phyloP scores from a whole-genome alignment of 2,329 filamentous ascomycete species.

The Penicillium crustosum region DNA sequence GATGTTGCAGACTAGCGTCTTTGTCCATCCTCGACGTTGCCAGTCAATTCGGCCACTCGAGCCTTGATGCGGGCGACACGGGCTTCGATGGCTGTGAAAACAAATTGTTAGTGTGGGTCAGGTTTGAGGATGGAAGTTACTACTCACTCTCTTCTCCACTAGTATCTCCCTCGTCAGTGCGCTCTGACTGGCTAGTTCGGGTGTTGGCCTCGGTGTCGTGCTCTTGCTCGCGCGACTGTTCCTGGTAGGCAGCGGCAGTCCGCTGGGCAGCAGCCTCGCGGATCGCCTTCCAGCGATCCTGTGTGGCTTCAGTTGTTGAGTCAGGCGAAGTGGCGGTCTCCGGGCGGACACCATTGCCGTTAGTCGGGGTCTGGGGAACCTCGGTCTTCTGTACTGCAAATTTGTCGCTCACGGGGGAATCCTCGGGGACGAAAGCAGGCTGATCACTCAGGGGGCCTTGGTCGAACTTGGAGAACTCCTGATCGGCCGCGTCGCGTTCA shows the following conservation, averaged over 20 bases:
- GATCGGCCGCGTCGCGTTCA: constrained; percentile 46
- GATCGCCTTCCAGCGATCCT: constrained; percentile 94
- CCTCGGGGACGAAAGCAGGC: constrained; percentile 73
- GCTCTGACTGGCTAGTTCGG: constrained; percentile 57
- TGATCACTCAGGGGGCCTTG: constrained; percentile 86
- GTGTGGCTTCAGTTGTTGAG: constrained; percentile 21
- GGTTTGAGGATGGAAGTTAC: neutral
- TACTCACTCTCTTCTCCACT: constrained; percentile 90
- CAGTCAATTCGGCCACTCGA: constrained; percentile 89
- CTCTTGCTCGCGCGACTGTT: constrained; percentile 46
- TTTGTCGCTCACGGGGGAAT: constrained; percentile 35
- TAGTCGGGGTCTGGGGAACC: constrained; percentile 20
- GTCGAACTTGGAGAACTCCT: constrained; percentile 68
- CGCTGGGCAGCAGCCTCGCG: constrained; percentile 89
- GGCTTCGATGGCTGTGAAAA: constrained; percentile 76
- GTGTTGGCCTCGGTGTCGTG: constrained; percentile 59
- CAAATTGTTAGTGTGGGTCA: constrained; percentile 27
- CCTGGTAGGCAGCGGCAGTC: constrained; percentile 47
- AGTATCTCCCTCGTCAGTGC: constrained; percentile 79
- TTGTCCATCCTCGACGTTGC: constrained; percentile 65
- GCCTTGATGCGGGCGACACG: constrained; percentile 97
- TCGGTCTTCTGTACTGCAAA: constrained; percentile 21
- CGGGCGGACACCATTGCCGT: constrained; percentile 14
- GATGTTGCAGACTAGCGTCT: constrained; percentile 10
- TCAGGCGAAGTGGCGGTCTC: constrained; percentile 11